A percentile compares a stretch with the other conserved stretches of the same genome.
These are phyloP conservation scores for Mallotus japonicus DNA, from an alignment of 441 rosid genomes.

Conservation along the genomic window DNA sequence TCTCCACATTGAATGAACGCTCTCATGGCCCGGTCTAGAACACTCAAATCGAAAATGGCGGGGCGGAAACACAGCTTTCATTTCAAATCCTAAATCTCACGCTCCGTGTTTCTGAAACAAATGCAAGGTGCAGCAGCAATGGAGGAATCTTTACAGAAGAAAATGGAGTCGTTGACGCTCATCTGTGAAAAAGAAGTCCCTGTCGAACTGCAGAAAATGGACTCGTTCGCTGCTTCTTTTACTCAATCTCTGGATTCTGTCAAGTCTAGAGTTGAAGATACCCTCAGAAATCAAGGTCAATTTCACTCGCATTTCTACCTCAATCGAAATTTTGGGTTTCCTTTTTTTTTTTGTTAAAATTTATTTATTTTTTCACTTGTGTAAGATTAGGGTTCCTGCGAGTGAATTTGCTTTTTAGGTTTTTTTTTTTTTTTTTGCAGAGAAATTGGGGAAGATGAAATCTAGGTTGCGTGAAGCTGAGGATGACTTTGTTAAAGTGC, in stretches of 20 bases:
- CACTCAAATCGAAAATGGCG: constrained; percentile 8
- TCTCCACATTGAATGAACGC: too few species aligned
- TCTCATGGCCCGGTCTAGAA: too few species aligned
- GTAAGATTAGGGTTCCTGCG: background rate
- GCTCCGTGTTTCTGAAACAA: background rate
- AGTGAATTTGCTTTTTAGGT: background rate
- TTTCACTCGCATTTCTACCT: background rate
- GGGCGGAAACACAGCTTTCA: background rate
- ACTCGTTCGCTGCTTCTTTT: constrained; percentile 49
- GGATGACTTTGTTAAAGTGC: constrained; percentile 66
- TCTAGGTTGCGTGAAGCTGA: constrained; percentile 68
- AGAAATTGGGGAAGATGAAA: constrained; percentile 49
- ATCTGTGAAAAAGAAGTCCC: constrained; percentile 43
- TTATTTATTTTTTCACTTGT: background rate
- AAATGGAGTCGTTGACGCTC: constrained; percentile 58
- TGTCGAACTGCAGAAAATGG: constrained; percentile 41
- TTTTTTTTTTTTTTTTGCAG: constrained; percentile 36
- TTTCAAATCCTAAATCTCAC: constrained; percentile 16
- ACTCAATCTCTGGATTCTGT: constrained; percentile 41
- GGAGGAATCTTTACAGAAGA: constrained; percentile 34
- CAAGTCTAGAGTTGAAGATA: constrained; percentile 43
- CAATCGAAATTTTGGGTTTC: constrained; percentile 17
- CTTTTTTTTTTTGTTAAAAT: background rate
- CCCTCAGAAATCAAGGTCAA: constrained; percentile 56
- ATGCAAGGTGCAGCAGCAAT: constrained; percentile 34